Evolutionary conservation across 805 yeast species (phyloP), one percentile per base, ranked within the genome.

Genomic region (Candida ovalis): DNA sequence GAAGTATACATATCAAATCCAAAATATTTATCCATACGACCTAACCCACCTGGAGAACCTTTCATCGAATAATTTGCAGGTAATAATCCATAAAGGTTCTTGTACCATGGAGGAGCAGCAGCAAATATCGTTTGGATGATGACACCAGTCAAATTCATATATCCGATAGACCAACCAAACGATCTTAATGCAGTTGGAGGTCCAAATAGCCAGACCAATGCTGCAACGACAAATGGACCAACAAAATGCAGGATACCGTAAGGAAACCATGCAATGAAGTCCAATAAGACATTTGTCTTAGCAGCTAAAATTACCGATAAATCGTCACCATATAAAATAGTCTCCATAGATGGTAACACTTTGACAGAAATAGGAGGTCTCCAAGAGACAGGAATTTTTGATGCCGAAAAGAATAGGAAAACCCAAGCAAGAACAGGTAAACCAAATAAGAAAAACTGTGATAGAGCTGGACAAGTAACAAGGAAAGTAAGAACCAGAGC

Each of bases 61-160:
- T 75, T 74, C 95, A 91, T 88, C 45, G 84, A 72, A 67, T 91
- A 91, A 67, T 88, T 80, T 4, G 97, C 97, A 19, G 96, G 94
- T 48, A 78, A 80, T 50, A 90, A 75, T 1, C 96, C 96, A 61
- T 91, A 82, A 37, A 82, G 64, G 54, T 78, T 80, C 60, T 87
- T 85, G 66, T 91, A 91, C 98, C 98, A 91, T 21, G 98, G 98
- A 15, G 98, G 95, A 44, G 97, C 96, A 32, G 92, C 86, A 5
- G 98, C 97, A 63, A 86, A 88, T 8, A 82, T 49, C 52, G 87
- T 76, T 70, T 91, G 97, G 48, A 79, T 79, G 24, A 84, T 58
- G 33, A 91, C 97, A 40, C 97, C 97, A 44, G 79, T 62, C 53
- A 90, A 69, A 67, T 91, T 92, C 92, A 90, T 85, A 73, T 86